Evolutionary conservation across 2,329 filamentous ascomycete genomes (phyloP), one percentile per base, ranked within the genome.

Genomic region (Pseudocercospora vitis): DNA sequence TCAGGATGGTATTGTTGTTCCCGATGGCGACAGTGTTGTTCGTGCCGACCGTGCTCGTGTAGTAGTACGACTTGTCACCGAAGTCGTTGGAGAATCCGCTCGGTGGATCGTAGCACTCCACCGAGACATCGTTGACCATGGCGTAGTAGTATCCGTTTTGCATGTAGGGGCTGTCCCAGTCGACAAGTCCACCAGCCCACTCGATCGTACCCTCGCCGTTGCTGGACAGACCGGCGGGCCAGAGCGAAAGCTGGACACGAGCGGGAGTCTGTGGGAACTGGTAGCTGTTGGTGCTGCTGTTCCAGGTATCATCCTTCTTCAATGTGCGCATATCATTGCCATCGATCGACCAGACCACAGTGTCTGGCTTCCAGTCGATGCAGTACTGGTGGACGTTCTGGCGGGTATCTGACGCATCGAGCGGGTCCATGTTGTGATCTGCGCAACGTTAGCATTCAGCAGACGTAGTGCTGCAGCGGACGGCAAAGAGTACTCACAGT

Each of bases 231-330:
- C 94, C 94, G 66, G 89, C 94, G 33, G 94, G 94, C 94, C 94
- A 99, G 67, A 99, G 84, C 12, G 94, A 97, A 47, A 99, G 81
- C 77, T 96, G 90, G 48, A 99, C 82, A 63, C 92, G 89, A 12
- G 91, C 76, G 3, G 94, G 94, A 0, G 91, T 95, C 76, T 97
- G 94, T 5, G 94, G 94, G 78, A 82, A 99, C 65, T 87, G 78
- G 80, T 86, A 99, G 72, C 85, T 85, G 73, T 91, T 87, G 53
- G 84, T 75, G 5, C 89, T 95, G 9, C 78, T 75, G 75, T 99
- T 96, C 84, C 87, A 97, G 9, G 94, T 97, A 31, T 90, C 83
- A 12, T 81, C 78, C 69, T 86, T 85, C 70, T 91, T 79, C 70
- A 90, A 78, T 19, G 82, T 86, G 57, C 94, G 89, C 60, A 86